Evolutionary conservation across 768 basidiomycete species (phyloP).

Genomic region (Candolleomyces efflorescens): DNA sequence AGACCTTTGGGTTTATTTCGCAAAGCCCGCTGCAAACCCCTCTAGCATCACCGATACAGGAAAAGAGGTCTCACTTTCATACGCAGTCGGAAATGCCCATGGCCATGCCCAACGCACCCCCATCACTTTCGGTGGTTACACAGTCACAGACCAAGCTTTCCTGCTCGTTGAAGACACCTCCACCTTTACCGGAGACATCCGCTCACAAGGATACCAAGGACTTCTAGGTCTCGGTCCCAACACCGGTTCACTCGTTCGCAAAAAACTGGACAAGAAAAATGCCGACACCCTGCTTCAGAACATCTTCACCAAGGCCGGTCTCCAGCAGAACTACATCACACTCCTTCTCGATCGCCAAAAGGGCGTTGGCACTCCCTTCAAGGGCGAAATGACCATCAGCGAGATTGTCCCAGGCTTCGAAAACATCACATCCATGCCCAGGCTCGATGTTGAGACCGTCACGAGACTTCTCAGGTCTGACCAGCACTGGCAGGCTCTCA

Average conservation of each 20-base stretch:
- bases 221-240: conserved; percentile 80
- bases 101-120: conserved; percentile 45
- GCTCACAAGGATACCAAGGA: conserved; percentile 61
- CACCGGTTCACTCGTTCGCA: conserved; percentile 57
- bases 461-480: conserved; percentile 55
- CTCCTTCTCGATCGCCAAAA: conserved; percentile 59
- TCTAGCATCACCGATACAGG: conserved; percentile 54
- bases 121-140: conserved; percentile 52
- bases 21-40: conserved; percentile 26
- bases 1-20: conserved; percentile 68
- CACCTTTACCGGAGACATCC: conserved; percentile 58
- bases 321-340: conserved; percentile 61
- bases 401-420: conserved; percentile 61
- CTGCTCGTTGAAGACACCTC: conserved; percentile 60
- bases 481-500: conserved; percentile 79
- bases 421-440: conserved; percentile 56
- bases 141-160: conserved; percentile 62
- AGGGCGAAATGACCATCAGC: conserved; percentile 66
- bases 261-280: conserved; percentile 43
- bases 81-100: conserved; percentile 63
- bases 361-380: conserved; percentile 46
- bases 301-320: conserved; percentile 58
- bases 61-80: conserved; percentile 49
- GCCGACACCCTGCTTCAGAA: conserved; percentile 61
- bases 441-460: conserved; percentile 64